A percentile compares a stretch with the other conserved stretches of the same genome.
phyloP scores from a whole-genome alignment of 768 basidiomycete species.

The Boletus rex-veris region DNA sequence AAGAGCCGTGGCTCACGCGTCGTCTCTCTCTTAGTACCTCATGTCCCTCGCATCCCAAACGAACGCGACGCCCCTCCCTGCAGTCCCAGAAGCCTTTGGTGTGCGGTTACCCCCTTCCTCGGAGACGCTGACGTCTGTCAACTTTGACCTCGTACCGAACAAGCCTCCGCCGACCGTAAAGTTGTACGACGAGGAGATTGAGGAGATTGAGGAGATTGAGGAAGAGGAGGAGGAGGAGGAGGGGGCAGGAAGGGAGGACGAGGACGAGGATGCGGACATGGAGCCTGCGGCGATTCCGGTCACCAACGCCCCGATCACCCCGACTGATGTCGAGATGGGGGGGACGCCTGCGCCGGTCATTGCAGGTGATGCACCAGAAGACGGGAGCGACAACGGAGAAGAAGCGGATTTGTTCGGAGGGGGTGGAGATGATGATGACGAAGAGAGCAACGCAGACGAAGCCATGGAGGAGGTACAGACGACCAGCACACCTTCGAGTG shows the following conservation, averaged over 20 bases:
- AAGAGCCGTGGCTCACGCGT: neutral
- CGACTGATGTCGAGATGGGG: slow-evolving; percentile 62
- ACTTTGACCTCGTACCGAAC: slow-evolving; percentile 86
- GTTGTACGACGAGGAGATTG: slow-evolving; percentile 76
- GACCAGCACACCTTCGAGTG: slow-evolving; percentile 53
- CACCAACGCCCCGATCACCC: slow-evolving; percentile 37
- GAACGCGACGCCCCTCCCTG: slow-evolving; percentile 73
- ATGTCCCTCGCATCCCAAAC: slow-evolving; percentile 80
- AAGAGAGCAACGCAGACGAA: slow-evolving; percentile 51
- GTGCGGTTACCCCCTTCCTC: slow-evolving; percentile 66
- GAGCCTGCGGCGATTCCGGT: slow-evolving; percentile 55
- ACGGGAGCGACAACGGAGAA: slow-evolving; percentile 67
- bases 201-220: slow-evolving; percentile 63
- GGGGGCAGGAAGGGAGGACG: slow-evolving; percentile 43
- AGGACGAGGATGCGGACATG: slow-evolving; percentile 59
- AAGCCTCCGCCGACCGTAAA: slow-evolving; percentile 75
- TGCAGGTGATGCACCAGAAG: slow-evolving; percentile 44
- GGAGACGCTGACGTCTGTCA: slow-evolving; percentile 76
- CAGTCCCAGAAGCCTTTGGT: slow-evolving; percentile 87
- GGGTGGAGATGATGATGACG: slow-evolving; percentile 73
- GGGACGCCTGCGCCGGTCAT: slow-evolving; percentile 32
- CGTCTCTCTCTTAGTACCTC: slow-evolving; percentile 50
- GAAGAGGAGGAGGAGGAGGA: slow-evolving; percentile 25
- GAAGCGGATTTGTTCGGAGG: slow-evolving; percentile 74
- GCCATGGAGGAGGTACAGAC: slow-evolving; percentile 75